Conservation (phyloP, 2,329 filamentous ascomycete genomes). For the Epichloe brachyelytri region DNA sequence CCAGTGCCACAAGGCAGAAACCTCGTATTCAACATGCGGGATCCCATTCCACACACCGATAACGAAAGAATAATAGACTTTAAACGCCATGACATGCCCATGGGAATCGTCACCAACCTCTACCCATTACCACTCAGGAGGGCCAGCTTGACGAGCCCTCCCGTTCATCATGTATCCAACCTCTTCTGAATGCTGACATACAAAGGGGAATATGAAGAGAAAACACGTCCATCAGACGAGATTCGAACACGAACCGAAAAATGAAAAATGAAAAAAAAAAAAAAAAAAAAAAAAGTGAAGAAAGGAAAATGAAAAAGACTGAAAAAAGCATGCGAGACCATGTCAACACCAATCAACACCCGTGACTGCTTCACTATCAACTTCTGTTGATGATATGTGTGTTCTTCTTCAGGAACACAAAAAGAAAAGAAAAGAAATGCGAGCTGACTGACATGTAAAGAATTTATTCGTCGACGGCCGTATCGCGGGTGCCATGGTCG, state of each 20-base stretch:
- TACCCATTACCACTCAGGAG: background rate
- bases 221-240: too few relatives aligned
- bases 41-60: too few relatives aligned
- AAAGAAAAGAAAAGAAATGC: too few relatives aligned
- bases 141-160: background rate
- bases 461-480: background rate
- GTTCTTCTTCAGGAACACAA: too few relatives aligned
- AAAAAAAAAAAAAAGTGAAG: constrained; percentile 2
- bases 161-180: background rate
- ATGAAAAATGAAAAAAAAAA: too few relatives aligned
- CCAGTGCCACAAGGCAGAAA: too few relatives aligned
- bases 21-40: too few relatives aligned
- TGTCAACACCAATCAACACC: background rate
- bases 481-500: too few relatives aligned
- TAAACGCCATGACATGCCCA: background rate
- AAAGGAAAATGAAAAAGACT: constrained; percentile 4
- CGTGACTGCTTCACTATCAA: background rate
- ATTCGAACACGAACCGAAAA: too few relatives aligned
- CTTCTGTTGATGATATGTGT: background rate
- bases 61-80: too few relatives aligned
- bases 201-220: background rate
- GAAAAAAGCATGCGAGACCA: constrained; percentile 2
- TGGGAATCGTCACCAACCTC: background rate
- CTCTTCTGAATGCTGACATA: background rate
- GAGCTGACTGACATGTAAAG: background rate